phyloP scores from a whole-genome alignment of 225 moss, liverwort and hornwort species.

The Marchantia paleacea region DNA sequence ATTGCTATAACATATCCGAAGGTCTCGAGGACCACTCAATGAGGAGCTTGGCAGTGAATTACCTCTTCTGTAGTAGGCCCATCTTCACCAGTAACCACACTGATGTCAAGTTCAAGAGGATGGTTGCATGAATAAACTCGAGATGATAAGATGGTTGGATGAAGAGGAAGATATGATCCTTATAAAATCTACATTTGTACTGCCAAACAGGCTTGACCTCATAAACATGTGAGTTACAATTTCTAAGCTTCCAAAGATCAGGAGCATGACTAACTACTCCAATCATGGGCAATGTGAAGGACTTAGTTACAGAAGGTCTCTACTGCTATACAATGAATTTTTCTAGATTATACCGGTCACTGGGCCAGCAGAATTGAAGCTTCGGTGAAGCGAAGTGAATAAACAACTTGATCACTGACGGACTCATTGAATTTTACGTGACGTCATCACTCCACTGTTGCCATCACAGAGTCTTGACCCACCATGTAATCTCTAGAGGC shows the following conservation, averaged over 20 bases:
- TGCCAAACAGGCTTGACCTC: conserved; percentile 27
- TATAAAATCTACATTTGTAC: conserved; percentile 38
- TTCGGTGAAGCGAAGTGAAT: conserved; percentile 3
- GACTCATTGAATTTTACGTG: conserved; percentile 10
- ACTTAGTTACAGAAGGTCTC: conserved; percentile 25
- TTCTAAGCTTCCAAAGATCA: conserved; percentile 20
- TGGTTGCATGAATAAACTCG: neutral
- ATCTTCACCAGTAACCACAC: neutral
- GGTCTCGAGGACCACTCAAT: neutral
- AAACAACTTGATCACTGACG: conserved; percentile 9
- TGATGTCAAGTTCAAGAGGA: neutral
- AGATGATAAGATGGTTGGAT: conserved; percentile 11
- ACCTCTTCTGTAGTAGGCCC: neutral
- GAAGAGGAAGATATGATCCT: conserved; percentile 16
- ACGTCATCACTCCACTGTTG: conserved; percentile 18
- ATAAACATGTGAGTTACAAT: conserved; percentile 21
- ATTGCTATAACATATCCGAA: neutral
- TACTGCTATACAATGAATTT: conserved; percentile 38
- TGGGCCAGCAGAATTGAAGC: conserved; percentile 1
- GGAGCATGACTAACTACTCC: conserved; percentile 11
- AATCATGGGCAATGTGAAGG: conserved; percentile 19
- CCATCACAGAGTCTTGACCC: conserved; percentile 10
- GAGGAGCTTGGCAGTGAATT: neutral
- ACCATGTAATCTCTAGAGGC: conserved; percentile 30
- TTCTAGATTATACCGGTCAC: conserved; percentile 17